phyloP scores from a whole-genome alignment of 2,329 filamentous ascomycete genomes.

The Verticillium nubilum region DNA sequence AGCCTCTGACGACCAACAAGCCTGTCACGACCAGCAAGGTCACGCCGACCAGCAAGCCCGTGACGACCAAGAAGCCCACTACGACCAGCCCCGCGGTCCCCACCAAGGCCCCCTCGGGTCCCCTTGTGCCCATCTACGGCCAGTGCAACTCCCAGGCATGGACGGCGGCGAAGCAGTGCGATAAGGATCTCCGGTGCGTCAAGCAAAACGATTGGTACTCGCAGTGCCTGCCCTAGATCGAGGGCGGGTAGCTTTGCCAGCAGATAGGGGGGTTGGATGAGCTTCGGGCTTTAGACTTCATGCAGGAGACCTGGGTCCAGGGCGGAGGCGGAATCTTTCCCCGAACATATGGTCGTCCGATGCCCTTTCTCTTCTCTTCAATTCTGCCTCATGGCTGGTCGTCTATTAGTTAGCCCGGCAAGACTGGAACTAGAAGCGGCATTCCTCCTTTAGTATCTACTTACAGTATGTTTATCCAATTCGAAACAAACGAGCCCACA shows the following conservation, averaged over 20 bases:
- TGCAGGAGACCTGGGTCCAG: too few relatives aligned
- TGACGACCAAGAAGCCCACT: background rate
- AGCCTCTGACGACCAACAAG: background rate
- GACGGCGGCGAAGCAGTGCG: constrained; percentile 28
- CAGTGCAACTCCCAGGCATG: constrained; percentile 32
- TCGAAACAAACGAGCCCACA: background rate
- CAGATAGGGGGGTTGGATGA: background rate
- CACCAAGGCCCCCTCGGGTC: background rate
- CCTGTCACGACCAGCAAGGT: background rate
- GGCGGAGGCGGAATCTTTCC: too few relatives aligned
- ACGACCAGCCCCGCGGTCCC: background rate
- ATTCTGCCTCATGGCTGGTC: background rate
- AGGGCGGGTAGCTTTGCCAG: background rate
- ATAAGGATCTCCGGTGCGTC: constrained; percentile 26
- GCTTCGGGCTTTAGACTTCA: background rate
- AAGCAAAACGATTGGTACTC: constrained; percentile 33
- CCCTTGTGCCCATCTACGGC: constrained; percentile 16
- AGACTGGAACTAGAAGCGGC: background rate
- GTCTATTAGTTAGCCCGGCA: background rate
- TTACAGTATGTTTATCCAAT: background rate
- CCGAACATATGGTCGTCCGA: background rate
- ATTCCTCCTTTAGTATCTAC: background rate
- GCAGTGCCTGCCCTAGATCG: constrained; percentile 30
- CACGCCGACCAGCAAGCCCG: background rate
- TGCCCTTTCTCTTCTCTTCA: background rate